phyloP scores from a whole-genome alignment of 352 stramenopile genomes.

The Phytopythium sindhum region DNA sequence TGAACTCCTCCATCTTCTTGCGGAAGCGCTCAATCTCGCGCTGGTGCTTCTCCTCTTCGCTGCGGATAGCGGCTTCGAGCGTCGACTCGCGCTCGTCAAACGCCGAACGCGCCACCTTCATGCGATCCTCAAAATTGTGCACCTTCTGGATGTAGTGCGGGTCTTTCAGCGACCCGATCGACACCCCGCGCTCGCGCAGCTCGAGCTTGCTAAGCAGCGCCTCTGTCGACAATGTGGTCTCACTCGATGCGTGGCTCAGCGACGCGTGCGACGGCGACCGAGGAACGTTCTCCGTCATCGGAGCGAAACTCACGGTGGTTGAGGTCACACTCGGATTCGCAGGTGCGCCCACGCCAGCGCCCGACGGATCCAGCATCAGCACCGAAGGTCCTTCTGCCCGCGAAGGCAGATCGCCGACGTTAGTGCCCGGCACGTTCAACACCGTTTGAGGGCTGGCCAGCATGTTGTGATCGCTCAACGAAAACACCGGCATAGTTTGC shows the following conservation, averaged over 20 bases:
- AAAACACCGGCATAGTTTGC: slow-evolving; percentile 6
- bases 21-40: slow-evolving; percentile 79
- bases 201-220: slow-evolving; percentile 37
- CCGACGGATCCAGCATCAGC: slow-evolving; percentile 27
- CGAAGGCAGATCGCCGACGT: not conserved
- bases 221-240: slow-evolving; percentile 41
- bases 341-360: not conserved
- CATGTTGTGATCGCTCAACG: slow-evolving; percentile 5
- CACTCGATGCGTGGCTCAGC: slow-evolving; percentile 42
- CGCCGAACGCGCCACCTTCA: slow-evolving; percentile 52
- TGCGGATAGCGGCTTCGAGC: slow-evolving; percentile 68
- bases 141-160: slow-evolving; percentile 56
- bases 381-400: slow-evolving; percentile 8
- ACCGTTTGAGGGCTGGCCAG: slow-evolving; percentile 6
- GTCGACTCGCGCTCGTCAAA: slow-evolving; percentile 73
- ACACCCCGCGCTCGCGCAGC: slow-evolving; percentile 53
- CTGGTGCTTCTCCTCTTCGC: slow-evolving; percentile 79
- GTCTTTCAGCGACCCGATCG: slow-evolving; percentile 53
- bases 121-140: slow-evolving; percentile 57
- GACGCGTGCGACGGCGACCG: slow-evolving; percentile 28
- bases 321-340: slow-evolving; percentile 15
- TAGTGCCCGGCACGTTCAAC: not conserved
- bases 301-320: slow-evolving; percentile 21
- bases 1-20: slow-evolving; percentile 83
- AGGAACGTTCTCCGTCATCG: slow-evolving; percentile 16